These are phyloP conservation scores for Trichophyton rubrum DNA, from an alignment of 2,329 filamentous ascomycete species.

Conservation along the genomic window DNA sequence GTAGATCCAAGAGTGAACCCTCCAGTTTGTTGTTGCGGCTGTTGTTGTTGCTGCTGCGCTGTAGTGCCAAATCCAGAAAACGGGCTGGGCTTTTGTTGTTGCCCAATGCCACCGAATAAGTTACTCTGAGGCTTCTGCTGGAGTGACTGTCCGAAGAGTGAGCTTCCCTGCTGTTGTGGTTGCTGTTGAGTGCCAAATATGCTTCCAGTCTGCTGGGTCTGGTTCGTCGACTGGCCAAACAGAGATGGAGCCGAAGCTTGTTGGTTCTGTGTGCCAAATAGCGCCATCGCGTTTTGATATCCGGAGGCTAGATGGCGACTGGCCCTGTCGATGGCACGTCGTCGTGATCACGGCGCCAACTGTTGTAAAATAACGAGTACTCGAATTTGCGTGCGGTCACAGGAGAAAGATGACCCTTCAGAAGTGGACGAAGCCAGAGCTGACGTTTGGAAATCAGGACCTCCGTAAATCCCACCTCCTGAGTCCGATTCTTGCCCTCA, in stretches of 20 bases:
- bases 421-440: not conserved
- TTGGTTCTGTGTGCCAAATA: slow-evolving; percentile 12
- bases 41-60: slow-evolving; percentile 21
- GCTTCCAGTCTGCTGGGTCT: slow-evolving; percentile 12
- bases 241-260: slow-evolving; percentile 8
- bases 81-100: slow-evolving; percentile 23
- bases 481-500: not conserved
- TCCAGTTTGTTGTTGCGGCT: slow-evolving; percentile 30
- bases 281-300: slow-evolving; percentile 7
- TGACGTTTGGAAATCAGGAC: no score
- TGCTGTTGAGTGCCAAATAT: slow-evolving; percentile 16
- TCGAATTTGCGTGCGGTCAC: not conserved
- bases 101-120: slow-evolving; percentile 21
- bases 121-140: slow-evolving; percentile 16
- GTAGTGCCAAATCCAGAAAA: slow-evolving; percentile 29
- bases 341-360: not conserved
- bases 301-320: not conserved
- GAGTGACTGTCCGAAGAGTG: slow-evolving; percentile 7
- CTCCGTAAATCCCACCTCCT: not conserved
- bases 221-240: slow-evolving; percentile 10
- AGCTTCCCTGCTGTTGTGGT: slow-evolving; percentile 13
- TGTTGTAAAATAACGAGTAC: not conserved
- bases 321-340: not conserved
- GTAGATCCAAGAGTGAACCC: slow-evolving; percentile 6
- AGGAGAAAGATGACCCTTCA: not conserved